Base-by-base conservation (phyloP, 2,329 filamentous ascomycete genomes). In the Fusarium oligoseptatum region DNA sequence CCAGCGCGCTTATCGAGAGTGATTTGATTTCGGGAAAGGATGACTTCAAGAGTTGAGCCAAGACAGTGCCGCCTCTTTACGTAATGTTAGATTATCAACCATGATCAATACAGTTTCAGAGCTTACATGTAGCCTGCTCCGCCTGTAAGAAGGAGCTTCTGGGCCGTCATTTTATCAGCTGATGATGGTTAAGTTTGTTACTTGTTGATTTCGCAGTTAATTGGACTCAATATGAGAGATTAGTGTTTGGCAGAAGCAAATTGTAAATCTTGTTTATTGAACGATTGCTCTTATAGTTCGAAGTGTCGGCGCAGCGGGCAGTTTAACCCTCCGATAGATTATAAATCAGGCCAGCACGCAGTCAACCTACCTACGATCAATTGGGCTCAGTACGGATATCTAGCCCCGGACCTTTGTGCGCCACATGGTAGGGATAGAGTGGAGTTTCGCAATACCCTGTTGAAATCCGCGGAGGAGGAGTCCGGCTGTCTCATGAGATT, bases 11-110 rank as follows among this genome's bases (percentile, higher is more conserved):
- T 60, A 81, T 76, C 20, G 62, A 52, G 6, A 72, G 17, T 10
- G 61, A 56, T 32, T 69, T 74, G 43, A 80, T 71, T 7, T 74
- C 61, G 5, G 72, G 41, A 32, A 73, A 29, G 2, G 67, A 56
- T 1, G 79, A 80, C 4, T 71, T 45, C 10, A 77, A 61, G 6
- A 81, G 64, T n/a, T 58, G 64, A 3, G 71, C 58, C 6, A 81
- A 67, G 29, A 79, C 67, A 10, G 76, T 75, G 24, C 79, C 80
- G 11, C 80, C 79, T 4, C 78, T 80, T 45, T 10, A 45, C 41
- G n/a, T 3, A 22, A 12, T 22, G n/a, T 45, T 45, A 45, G 41
- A 45, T 22, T n/a, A 45, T 12, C 7, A 45, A 45, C 41, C n/a
- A 11, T 10, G 41, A 22, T 45, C 11, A 17, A 45, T 12, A n/a